phyloP scores from a whole-genome alignment of 2,329 filamentous ascomycete species.

The Aschersonia sp. region DNA sequence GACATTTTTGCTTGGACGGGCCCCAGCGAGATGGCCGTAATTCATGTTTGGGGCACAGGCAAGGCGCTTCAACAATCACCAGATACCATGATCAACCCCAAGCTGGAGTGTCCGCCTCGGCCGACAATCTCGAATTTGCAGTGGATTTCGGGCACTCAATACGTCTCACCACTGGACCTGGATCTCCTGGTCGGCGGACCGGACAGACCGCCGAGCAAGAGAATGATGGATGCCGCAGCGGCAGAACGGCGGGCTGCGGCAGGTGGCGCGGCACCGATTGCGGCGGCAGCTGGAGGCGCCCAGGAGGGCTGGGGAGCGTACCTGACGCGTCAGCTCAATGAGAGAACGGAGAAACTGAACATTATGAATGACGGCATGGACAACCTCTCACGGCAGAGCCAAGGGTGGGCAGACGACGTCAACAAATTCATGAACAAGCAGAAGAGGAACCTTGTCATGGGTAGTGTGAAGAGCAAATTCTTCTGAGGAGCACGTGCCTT shows the following conservation, averaged over 20 bases:
- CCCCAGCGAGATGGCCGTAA: slow-evolving; percentile 67
- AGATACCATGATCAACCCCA: slow-evolving; percentile 70
- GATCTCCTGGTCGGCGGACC: slow-evolving; percentile 83
- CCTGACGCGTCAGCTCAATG: slow-evolving; percentile 73
- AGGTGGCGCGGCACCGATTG: slow-evolving; percentile 14
- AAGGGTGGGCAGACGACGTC: slow-evolving; percentile 75
- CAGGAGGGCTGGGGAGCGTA: slow-evolving; percentile 63
- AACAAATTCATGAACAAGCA: slow-evolving; percentile 72
- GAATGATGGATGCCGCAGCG: slow-evolving; percentile 68
- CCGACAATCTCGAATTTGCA: slow-evolving; percentile 92
- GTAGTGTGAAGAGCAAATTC: slow-evolving; percentile 49
- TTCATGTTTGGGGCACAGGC: slow-evolving; percentile 76
- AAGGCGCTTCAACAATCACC: slow-evolving; percentile 43
- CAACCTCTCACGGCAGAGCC: slow-evolving; percentile 63
- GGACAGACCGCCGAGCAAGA: slow-evolving; percentile 74
- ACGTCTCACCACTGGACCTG: slow-evolving; percentile 74
- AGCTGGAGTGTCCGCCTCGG: slow-evolving; percentile 57
- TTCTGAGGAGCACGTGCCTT: slow-evolving; percentile 10
- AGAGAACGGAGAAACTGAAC: slow-evolving; percentile 76
- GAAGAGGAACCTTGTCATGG: slow-evolving; percentile 72
- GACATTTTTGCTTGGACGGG: slow-evolving; percentile 81
- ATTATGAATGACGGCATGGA: slow-evolving; percentile 78
- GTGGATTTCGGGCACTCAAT: slow-evolving; percentile 92
- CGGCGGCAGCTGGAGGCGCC: slow-evolving; percentile 10
- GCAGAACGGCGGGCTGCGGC: slow-evolving; percentile 52